Conservation (phyloP, 805 yeast genomes). For the Metschnikowia proteae region DNA sequence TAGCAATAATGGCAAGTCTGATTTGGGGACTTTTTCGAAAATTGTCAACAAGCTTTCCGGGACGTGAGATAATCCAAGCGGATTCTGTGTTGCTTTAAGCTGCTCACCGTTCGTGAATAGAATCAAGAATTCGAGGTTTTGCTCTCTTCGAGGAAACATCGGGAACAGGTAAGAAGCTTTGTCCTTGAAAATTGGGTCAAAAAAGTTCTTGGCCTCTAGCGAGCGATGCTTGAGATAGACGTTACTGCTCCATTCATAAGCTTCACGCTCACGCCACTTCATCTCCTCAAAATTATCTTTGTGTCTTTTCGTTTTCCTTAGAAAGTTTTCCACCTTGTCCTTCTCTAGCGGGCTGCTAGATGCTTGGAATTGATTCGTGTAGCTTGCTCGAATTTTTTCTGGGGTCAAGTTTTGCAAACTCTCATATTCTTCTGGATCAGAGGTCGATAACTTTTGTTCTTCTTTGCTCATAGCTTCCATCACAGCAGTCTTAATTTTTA, state of each 20-base stretch:
- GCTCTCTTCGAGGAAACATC: slow-evolving; percentile 18
- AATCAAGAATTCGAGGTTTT: slow-evolving; percentile 25
- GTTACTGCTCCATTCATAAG: slow-evolving; percentile 50
- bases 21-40: slow-evolving; percentile 33
- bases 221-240: slow-evolving; percentile 35
- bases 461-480: slow-evolving; percentile 23
- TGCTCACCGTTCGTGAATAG: slow-evolving; percentile 35
- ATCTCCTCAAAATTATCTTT: slow-evolving; percentile 40
- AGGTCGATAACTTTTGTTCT: slow-evolving; percentile 7
- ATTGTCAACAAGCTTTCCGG: slow-evolving; percentile 42
- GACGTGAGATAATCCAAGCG: slow-evolving; percentile 34
- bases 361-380: neutral
- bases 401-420: slow-evolving; percentile 18
- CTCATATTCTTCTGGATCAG: slow-evolving; percentile 15
- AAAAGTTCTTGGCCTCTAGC: slow-evolving; percentile 40
- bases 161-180: slow-evolving; percentile 7
- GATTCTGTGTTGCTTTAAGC: slow-evolving; percentile 32
- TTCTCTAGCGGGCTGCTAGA: slow-evolving; percentile 3
- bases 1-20: slow-evolving; percentile 32
- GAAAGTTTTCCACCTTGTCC: slow-evolving; percentile 36
- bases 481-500: slow-evolving; percentile 22
- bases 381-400: slow-evolving; percentile 16
- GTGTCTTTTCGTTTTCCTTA: slow-evolving; percentile 41
- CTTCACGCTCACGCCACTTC: slow-evolving; percentile 44
- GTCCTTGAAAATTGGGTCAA: slow-evolving; percentile 35